Conservation (phyloP, 768 basidiomycete genomes). For the Phaffia tasmanica region DNA sequence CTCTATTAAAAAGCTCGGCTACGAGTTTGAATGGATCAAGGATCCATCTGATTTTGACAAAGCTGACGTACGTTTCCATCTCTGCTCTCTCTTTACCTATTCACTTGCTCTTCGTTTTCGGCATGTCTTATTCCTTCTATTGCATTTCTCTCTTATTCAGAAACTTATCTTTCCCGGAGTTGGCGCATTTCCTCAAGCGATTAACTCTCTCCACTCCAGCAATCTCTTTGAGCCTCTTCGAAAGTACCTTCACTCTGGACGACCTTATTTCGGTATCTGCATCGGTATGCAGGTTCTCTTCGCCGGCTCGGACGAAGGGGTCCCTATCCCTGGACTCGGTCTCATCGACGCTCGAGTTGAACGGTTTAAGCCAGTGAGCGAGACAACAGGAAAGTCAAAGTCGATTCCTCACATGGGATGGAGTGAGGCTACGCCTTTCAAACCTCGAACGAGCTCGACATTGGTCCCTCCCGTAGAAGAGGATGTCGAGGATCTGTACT, state of each 20-base stretch:
- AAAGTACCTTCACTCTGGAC: constrained; percentile 71
- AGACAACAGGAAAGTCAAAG: constrained; percentile 31
- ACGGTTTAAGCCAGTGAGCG: constrained; percentile 44
- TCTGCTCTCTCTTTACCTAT: too few species aligned
- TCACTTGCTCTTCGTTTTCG: too few species aligned
- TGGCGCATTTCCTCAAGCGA: constrained; percentile 81
- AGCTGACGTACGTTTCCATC: constrained; percentile 61
- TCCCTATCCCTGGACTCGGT: constrained; percentile 54
- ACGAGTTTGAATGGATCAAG: constrained; percentile 79
- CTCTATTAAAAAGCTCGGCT: constrained; percentile 69
- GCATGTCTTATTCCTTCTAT: too few species aligned
- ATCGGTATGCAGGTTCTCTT: constrained; percentile 97
- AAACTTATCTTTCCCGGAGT: constrained; percentile 94
- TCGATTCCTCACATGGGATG: constrained; percentile 94
- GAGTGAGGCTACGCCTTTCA: constrained; percentile 51
- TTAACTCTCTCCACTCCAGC: constrained; percentile 57
- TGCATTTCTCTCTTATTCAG: constrained; percentile 41
- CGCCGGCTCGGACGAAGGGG: constrained; percentile 60
- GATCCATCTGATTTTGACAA: constrained; percentile 67
- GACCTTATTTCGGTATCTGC: constrained; percentile 88
- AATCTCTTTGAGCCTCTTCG: constrained; percentile 70
- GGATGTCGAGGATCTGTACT: constrained; percentile 67
- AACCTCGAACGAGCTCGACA: too few species aligned
- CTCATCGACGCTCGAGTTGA: constrained; percentile 72
- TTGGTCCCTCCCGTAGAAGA: constrained; percentile 40